Evolutionary conservation across 2,329 filamentous ascomycete genomes (phyloP).

Genomic region (Herpotrichia juniperi): DNA sequence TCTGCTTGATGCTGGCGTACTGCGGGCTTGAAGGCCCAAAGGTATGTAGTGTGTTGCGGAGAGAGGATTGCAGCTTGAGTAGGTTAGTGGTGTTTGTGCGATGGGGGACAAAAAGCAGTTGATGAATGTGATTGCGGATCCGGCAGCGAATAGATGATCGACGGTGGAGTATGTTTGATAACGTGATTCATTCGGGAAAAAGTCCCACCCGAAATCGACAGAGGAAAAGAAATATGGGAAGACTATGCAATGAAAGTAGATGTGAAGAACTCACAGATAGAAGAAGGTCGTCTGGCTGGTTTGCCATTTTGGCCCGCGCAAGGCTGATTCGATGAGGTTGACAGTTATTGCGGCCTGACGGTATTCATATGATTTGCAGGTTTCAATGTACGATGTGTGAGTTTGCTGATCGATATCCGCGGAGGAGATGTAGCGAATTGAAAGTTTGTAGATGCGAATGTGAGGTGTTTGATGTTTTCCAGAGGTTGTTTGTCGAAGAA

Average conservation of each 20-base stretch:
- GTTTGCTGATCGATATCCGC: too few relatives aligned
- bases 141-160: not conserved
- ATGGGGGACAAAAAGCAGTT: not conserved
- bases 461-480: too few relatives aligned
- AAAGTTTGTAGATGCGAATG: too few relatives aligned
- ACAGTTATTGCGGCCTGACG: too few relatives aligned
- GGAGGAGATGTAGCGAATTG: too few relatives aligned
- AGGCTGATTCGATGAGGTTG: not conserved
- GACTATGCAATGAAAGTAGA: not conserved
- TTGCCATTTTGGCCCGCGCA: slow-evolving; percentile 20
- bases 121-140: slow-evolving; percentile 2
- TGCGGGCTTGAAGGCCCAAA: slow-evolving; percentile 39
- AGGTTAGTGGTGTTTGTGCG: slow-evolving; percentile 6
- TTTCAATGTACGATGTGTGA: too few relatives aligned
- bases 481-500: too few relatives aligned
- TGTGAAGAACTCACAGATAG: slow-evolving; percentile 27
- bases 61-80: slow-evolving; percentile 38
- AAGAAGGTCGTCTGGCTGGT: slow-evolving; percentile 31
- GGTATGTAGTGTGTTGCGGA: slow-evolving; percentile 41
- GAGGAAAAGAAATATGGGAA: not conserved
- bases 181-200: too few relatives aligned
- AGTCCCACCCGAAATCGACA: too few relatives aligned
- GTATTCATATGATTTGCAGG: too few relatives aligned
- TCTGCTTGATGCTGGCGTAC: slow-evolving; percentile 35
- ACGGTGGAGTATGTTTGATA: too few relatives aligned